These are phyloP conservation scores for Moricandia arvensis DNA, from an alignment of 345 rosid genomes.

Conservation along the genomic window DNA sequence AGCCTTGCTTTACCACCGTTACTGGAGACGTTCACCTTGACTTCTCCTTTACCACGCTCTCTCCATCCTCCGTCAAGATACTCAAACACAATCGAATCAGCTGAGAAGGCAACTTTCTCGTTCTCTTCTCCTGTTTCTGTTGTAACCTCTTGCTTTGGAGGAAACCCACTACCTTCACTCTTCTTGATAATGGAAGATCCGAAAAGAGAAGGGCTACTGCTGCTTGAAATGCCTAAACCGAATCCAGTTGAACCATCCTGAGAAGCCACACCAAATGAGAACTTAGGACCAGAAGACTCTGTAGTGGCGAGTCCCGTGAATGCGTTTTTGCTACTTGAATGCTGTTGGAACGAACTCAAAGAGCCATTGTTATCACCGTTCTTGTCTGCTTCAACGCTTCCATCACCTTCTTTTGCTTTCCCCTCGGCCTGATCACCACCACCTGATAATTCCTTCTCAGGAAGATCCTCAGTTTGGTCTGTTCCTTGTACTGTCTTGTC, in stretches of 20 bases:
- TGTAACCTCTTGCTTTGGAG: conserved; percentile 71
- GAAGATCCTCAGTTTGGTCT: conserved; percentile 39
- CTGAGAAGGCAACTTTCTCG: conserved; percentile 67
- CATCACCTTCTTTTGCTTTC: conserved; percentile 45
- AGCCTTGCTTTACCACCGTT: conserved; percentile 65
- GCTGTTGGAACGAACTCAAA: conserved; percentile 87
- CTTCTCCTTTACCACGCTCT: conserved; percentile 97
- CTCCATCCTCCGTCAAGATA: conserved; percentile 75
- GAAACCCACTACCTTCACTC: conserved; percentile 58
- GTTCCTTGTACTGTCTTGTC: conserved; percentile 41
- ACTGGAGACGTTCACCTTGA: conserved; percentile 76
- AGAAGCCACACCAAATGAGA: conserved; percentile 60
- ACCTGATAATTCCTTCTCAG: conserved; percentile 40
- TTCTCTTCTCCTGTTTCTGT: conserved; percentile 95
- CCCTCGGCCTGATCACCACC: conserved; percentile 36
- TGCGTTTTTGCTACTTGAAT: conserved; percentile 90
- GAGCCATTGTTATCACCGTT: conserved; percentile 43
- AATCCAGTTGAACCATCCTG: conserved; percentile 57
- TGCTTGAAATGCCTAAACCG: conserved; percentile 57
- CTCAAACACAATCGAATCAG: conserved; percentile 80
- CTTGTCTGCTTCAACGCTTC: conserved; percentile 43
- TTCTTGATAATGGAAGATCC: conserved; percentile 49
- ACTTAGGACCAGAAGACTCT: conserved; percentile 66
- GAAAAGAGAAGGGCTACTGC: conserved; percentile 68
- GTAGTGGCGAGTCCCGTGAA: conserved; percentile 93